These are phyloP conservation scores for Fomitopsis palustris DNA, from an alignment of 1,284 basidiomycete genomes.

Conservation along the genomic window DNA sequence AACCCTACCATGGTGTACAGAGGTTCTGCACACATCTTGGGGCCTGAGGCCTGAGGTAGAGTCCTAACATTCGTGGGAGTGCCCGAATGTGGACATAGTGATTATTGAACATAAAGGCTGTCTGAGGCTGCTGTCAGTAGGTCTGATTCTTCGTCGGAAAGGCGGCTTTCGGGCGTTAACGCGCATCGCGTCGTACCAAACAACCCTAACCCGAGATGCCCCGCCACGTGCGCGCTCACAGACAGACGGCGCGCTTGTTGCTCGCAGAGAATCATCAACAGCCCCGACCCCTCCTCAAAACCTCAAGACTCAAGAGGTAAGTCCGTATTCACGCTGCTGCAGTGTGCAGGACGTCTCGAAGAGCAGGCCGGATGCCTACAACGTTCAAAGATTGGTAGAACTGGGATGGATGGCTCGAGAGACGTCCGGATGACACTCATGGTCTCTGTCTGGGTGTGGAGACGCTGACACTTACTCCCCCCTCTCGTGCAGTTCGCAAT, in stretches of 20 bases:
- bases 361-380: slow-evolving; percentile 1
- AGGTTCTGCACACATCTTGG: slow-evolving; percentile 10
- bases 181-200: neutral
- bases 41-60: neutral
- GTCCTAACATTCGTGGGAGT: neutral
- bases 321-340: slow-evolving; percentile 11
- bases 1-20: no score
- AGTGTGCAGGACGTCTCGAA: slow-evolving; percentile 5
- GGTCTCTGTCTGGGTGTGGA: slow-evolving; percentile 3
- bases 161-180: neutral
- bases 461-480: slow-evolving; percentile 13
- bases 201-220: slow-evolving; percentile 2
- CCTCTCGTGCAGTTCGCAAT: slow-evolving; percentile 38
- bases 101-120: no score
- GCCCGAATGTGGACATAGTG: neutral
- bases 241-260: neutral
- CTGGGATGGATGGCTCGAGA: slow-evolving; percentile 27
- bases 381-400: slow-evolving; percentile 13
- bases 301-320: slow-evolving; percentile 33
- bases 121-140: no score
- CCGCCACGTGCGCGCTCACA: neutral
- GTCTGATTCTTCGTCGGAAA: neutral
- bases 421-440: slow-evolving; percentile 24
- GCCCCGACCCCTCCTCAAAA: slow-evolving; percentile 26
- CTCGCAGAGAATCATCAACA: slow-evolving; percentile 16